Evolutionary conservation across 2,329 filamentous ascomycete species (phyloP).

Genomic region (Aspergillus fischeri): DNA sequence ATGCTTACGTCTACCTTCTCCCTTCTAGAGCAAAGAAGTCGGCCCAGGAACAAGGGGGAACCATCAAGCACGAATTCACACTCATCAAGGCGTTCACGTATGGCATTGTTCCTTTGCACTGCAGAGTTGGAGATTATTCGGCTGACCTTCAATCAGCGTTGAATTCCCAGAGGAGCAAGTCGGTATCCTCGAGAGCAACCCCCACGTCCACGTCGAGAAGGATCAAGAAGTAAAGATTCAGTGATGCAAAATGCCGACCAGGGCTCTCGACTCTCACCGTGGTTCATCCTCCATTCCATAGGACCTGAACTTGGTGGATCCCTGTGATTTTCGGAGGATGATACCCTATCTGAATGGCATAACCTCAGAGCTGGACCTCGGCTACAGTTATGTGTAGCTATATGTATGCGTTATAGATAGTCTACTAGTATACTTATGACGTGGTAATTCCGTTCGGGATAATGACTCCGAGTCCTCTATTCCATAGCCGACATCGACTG

Average conservation of each 20-base stretch:
- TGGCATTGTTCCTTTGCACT: conserved; percentile 32
- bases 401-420: conserved; percentile 18
- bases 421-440: conserved; percentile 5
- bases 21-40: conserved; percentile 67
- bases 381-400: not conserved
- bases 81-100: conserved; percentile 94
- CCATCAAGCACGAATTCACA: conserved; percentile 77
- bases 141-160: conserved; percentile 53
- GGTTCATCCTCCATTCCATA: not conserved
- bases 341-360: not conserved
- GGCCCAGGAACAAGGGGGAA: conserved; percentile 70
- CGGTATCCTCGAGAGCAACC: conserved; percentile 60
- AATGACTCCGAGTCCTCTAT: not conserved
- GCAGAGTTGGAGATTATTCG: not conserved
- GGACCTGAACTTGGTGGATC: not conserved
- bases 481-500: not conserved
- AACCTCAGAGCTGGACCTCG: not conserved
- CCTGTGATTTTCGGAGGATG: not conserved
- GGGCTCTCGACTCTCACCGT: not conserved
- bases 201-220: conserved; percentile 73
- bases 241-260: conserved; percentile 42
- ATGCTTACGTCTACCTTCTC: conserved; percentile 11
- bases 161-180: conserved; percentile 66
- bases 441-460: not conserved
- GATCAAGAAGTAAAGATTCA: conserved; percentile 69